phyloP scores from a whole-genome alignment of 306 rosid genomes.

The Cucurbita ficifolia region DNA sequence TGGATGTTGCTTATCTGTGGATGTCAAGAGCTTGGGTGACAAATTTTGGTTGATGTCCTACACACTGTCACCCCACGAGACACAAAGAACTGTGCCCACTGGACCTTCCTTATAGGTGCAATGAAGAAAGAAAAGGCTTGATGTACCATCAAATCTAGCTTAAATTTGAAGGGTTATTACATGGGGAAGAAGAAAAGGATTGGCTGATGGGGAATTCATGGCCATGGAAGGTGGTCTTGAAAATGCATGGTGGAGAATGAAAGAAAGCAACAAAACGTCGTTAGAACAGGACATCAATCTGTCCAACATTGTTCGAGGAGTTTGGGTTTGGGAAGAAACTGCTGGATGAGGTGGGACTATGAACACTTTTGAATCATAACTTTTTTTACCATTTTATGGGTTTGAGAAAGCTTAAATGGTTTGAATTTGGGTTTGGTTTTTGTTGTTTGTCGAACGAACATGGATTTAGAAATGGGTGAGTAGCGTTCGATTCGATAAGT shows the following conservation, averaged over 20 bases:
- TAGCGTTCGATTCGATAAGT: too few species aligned
- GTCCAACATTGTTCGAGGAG: conserved; percentile 2
- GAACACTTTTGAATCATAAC: background rate
- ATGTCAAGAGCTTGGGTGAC: background rate
- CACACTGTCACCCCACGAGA: background rate
- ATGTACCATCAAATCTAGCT: background rate
- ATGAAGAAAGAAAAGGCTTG: background rate
- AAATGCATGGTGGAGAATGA: conserved; percentile 41
- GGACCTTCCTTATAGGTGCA: background rate
- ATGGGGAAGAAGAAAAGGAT: conserved; percentile 12
- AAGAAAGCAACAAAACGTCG: conserved; percentile 50
- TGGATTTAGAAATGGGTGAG: too few species aligned
- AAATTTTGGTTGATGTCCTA: background rate
- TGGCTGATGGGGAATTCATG: conserved; percentile 41
- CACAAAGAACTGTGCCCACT: background rate
- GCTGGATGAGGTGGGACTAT: background rate
- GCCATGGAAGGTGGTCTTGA: conserved; percentile 49
- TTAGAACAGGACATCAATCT: conserved; percentile 12
- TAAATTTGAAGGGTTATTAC: background rate
- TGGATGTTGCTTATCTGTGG: background rate
- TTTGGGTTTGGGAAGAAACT: background rate
- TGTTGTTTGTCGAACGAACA: too few species aligned
- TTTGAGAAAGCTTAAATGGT: too few species aligned
- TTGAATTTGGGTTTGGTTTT: too few species aligned
- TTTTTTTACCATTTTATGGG: too few species aligned